These are phyloP conservation scores for Arctium minus DNA, from an alignment of 129 eudicot genomes.

Conservation along the genomic window DNA sequence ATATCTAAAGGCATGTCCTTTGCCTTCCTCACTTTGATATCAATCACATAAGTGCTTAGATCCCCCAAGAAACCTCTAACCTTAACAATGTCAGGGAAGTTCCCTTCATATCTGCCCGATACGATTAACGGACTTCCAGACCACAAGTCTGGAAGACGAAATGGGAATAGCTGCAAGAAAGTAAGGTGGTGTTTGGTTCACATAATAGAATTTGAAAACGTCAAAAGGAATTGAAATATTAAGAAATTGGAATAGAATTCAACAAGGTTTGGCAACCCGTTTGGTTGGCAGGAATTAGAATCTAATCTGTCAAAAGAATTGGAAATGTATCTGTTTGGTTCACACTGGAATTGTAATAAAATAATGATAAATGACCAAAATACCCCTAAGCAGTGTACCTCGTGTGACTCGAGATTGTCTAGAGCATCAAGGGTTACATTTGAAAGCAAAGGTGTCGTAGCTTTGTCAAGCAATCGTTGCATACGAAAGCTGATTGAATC, in stretches of 20 bases:
- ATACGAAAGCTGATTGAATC: slow-evolving; percentile 56
- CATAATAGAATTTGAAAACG: neutral
- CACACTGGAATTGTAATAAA: neutral
- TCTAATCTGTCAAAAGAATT: too few species aligned
- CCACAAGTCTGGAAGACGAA: slow-evolving; percentile 47
- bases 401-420: slow-evolving; percentile 48
- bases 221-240: neutral
- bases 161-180: slow-evolving; percentile 57
- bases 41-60: slow-evolving; percentile 38
- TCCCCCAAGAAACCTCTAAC: slow-evolving; percentile 66
- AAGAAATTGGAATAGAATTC: neutral
- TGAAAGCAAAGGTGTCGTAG: slow-evolving; percentile 60
- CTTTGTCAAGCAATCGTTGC: slow-evolving; percentile 50
- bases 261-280: too few species aligned
- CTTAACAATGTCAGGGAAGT: slow-evolving; percentile 48
- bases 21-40: slow-evolving; percentile 48
- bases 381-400: slow-evolving; percentile 40
- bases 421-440: slow-evolving; percentile 61
- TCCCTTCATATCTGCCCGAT: slow-evolving; percentile 79
- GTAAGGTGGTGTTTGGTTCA: neutral
- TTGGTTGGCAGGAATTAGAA: too few species aligned
- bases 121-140: slow-evolving; percentile 59
- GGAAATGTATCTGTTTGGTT: neutral
- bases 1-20: slow-evolving; percentile 62
- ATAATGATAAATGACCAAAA: neutral